Conservation (phyloP, 2,329 filamentous ascomycete genomes). For the Penicillium sp. region DNA sequence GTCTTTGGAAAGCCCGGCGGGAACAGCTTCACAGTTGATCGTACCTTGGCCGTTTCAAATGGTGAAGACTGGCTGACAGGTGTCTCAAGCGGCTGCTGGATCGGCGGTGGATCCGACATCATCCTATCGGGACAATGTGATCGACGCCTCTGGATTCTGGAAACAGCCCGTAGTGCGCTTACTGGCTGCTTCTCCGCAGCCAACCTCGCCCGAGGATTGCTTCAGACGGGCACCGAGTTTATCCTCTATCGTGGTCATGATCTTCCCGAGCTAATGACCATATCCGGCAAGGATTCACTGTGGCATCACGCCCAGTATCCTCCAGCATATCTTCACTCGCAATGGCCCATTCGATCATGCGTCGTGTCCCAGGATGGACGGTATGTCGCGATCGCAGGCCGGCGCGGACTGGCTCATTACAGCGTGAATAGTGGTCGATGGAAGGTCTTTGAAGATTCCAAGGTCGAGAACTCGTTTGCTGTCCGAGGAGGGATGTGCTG, state of each 20-base stretch:
- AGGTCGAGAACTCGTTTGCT: constrained; percentile 81
- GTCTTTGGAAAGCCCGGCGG: constrained; percentile 90
- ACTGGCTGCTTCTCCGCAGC: constrained; percentile 87
- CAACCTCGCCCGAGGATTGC: constrained; percentile 81
- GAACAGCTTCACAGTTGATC: constrained; percentile 73
- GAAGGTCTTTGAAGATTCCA: constrained; percentile 84
- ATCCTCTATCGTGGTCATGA: constrained; percentile 95
- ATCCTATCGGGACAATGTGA: constrained; percentile 67
- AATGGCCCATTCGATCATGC: constrained; percentile 87
- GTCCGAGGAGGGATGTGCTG: constrained; percentile 97
- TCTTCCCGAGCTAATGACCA: constrained; percentile 79
- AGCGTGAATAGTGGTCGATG: constrained; percentile 90
- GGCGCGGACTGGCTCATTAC: constrained; percentile 88
- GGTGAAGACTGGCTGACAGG: constrained; percentile 81
- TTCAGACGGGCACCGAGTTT: constrained; percentile 82
- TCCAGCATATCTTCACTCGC: constrained; percentile 74
- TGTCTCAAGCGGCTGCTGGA: constrained; percentile 73
- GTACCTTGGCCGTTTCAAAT: constrained; percentile 59
- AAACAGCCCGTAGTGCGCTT: constrained; percentile 91
- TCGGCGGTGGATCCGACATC: constrained; percentile 81
- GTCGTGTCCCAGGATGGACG: constrained; percentile 87
- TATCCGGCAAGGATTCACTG: constrained; percentile 86
- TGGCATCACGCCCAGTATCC: constrained; percentile 93
- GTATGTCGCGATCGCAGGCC: constrained; percentile 94
- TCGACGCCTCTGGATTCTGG: constrained; percentile 77